Percentiles rank a stretch among this genome's conserved stretches.
phyloP scores from a whole-genome alignment of 345 rosid genomes.

The Lepidium didymum region DNA sequence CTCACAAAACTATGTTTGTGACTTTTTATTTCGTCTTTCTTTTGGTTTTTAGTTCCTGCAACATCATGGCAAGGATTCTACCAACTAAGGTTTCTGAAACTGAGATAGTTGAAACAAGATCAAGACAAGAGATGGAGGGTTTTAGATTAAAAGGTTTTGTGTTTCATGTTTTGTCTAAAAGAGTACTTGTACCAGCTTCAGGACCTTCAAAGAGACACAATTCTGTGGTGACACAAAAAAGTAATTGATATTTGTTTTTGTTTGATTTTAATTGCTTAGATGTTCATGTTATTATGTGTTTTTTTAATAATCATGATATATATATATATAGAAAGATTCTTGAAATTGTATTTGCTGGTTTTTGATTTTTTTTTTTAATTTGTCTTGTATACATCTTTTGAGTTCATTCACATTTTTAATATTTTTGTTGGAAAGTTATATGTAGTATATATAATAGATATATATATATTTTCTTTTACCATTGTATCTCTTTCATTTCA shows the following conservation, averaged over 20 bases:
- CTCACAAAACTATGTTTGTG: conserved; percentile 14
- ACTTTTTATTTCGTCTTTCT: conserved; percentile 16
- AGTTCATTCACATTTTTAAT: conserved; percentile 12
- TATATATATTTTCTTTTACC: not conserved
- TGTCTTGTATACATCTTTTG: not conserved
- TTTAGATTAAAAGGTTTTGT: conserved; percentile 37
- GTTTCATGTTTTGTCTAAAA: conserved; percentile 64
- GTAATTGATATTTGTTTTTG: not conserved
- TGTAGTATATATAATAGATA: not conserved
- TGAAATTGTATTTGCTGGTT: not conserved
- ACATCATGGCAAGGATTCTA: conserved; percentile 33
- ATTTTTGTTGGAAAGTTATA: not conserved
- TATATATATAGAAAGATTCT: not conserved
- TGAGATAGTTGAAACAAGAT: not conserved
- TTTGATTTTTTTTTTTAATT: not conserved
- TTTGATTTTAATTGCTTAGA: not conserved
- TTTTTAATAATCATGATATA: not conserved
- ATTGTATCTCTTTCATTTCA: not conserved
- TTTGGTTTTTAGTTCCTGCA: conserved; percentile 34
- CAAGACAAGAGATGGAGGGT: conserved; percentile 26
- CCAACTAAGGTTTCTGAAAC: conserved; percentile 7
- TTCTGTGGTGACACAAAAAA: conserved; percentile 18
- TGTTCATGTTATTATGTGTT: not conserved
- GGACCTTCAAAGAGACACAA: conserved; percentile 83
- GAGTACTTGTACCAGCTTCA: conserved; percentile 65